phyloP scores from a whole-genome alignment of 2,329 filamentous ascomycete species.

The Calonectria henricotiae region DNA sequence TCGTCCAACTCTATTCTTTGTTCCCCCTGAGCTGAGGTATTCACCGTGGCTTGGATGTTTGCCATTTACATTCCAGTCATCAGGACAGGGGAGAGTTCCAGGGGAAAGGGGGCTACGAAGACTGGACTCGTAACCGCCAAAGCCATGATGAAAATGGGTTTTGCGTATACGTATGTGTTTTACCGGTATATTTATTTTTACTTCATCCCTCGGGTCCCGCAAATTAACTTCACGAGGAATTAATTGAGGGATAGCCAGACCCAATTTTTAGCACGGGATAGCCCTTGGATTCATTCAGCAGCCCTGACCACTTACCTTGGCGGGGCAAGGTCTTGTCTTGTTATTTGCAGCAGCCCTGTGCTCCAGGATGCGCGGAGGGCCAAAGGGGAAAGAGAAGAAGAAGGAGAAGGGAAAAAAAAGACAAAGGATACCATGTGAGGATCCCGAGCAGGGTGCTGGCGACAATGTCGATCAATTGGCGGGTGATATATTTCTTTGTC shows the following conservation, averaged over 20 bases:
- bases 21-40: constrained; percentile 17
- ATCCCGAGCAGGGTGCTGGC: constrained; percentile 14
- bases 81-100: constrained; percentile 11
- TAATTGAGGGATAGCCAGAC: constrained; percentile 27
- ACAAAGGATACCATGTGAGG: constrained; percentile 13
- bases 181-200: constrained; percentile 13
- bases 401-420: not conserved
- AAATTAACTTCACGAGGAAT: constrained; percentile 25
- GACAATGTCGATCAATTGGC: constrained; percentile 19
- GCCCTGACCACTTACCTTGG: constrained; percentile 20
- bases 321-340: constrained; percentile 9
- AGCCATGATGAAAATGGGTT: constrained; percentile 18
- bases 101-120: not conserved
- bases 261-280: constrained; percentile 28
- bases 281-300: constrained; percentile 27
- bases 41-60: constrained; percentile 3
- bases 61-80: constrained; percentile 9
- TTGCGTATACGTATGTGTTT: not conserved
- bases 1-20: constrained; percentile 17
- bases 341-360: constrained; percentile 2
- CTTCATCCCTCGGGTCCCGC: constrained; percentile 21
- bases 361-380: not conserved
- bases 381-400: not conserved
- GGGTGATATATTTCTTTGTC: constrained; percentile 14
- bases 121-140: not conserved